Conservation (phyloP, 2,329 filamentous ascomycete genomes). For the Blastomyces gilchristii region DNA sequence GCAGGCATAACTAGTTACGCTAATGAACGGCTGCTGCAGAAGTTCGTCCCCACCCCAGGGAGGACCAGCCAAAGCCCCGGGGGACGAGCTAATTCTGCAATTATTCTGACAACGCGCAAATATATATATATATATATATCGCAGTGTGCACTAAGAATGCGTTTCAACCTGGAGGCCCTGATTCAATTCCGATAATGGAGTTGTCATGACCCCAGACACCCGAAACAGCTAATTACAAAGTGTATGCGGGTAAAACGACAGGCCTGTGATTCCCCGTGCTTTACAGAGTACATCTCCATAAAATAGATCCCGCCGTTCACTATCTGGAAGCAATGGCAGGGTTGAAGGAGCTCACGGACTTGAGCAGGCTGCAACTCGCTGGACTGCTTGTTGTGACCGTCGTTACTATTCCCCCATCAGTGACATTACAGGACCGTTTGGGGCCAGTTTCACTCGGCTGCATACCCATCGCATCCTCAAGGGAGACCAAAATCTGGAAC, state of each 20-base stretch:
- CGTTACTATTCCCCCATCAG: conserved; percentile 41
- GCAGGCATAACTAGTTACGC: too few relatives aligned
- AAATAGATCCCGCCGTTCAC: background rate
- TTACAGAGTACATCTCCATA: too few relatives aligned
- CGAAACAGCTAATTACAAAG: background rate
- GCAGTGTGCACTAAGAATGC: background rate
- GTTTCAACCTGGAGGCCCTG: background rate
- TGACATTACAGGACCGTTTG: conserved; percentile 35
- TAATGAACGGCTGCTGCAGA: too few relatives aligned
- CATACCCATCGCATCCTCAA: conserved; percentile 29
- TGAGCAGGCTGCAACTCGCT: background rate
- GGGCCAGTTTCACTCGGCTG: conserved; percentile 31
- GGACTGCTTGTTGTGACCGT: background rate
- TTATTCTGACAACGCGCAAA: background rate
- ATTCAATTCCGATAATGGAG: background rate
- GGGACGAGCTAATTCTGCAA: background rate
- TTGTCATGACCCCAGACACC: background rate
- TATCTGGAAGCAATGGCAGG: conserved; percentile 1
- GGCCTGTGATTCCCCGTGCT: background rate
- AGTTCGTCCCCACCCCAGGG: too few relatives aligned
- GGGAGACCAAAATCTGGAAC: conserved; percentile 31
- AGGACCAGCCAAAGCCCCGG: background rate
- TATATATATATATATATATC: too few relatives aligned
- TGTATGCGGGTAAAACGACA: background rate
- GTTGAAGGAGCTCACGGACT: background rate